These are phyloP conservation scores for Botryosphaeria agaves DNA, from an alignment of 2,329 filamentous ascomycete species.

Conservation along the genomic window DNA sequence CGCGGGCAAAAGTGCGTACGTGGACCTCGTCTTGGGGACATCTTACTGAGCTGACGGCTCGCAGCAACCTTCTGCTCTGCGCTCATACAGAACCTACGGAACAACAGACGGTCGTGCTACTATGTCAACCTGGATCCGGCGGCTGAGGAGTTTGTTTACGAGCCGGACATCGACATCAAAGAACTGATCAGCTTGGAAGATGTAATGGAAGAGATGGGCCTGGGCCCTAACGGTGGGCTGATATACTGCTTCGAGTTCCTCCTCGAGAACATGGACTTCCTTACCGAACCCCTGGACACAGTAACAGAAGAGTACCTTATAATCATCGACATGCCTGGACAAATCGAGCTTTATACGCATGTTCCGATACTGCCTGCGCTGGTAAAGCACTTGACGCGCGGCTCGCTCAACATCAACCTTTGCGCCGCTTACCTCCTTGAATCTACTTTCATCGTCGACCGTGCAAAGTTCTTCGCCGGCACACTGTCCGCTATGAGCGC, in stretches of 20 bases:
- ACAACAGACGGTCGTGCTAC: slow-evolving; percentile 83
- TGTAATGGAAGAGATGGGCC: slow-evolving; percentile 86
- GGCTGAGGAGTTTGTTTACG: slow-evolving; percentile 79
- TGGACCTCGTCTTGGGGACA: slow-evolving; percentile 1
- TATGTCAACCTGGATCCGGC: slow-evolving; percentile 98
- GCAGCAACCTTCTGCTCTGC: slow-evolving; percentile 73
- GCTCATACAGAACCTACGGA: slow-evolving; percentile 81
- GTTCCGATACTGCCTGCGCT: slow-evolving; percentile 80
- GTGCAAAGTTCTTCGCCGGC: slow-evolving; percentile 93
- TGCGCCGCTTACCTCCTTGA: slow-evolving; percentile 92
- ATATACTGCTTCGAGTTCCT: slow-evolving; percentile 97
- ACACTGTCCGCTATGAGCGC: slow-evolving; percentile 94
- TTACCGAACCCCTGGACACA: slow-evolving; percentile 68
- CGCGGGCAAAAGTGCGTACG: slow-evolving; percentile 56
- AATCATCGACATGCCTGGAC: slow-evolving; percentile 95
- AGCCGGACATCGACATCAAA: slow-evolving; percentile 88
- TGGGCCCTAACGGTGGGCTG: slow-evolving; percentile 81
- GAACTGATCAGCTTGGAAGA: slow-evolving; percentile 86
- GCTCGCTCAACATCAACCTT: slow-evolving; percentile 73
- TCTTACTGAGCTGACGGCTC: background rate
- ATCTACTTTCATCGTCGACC: slow-evolving; percentile 86
- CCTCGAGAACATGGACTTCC: slow-evolving; percentile 83
- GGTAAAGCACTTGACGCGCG: slow-evolving; percentile 64
- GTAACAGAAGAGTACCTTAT: slow-evolving; percentile 92
- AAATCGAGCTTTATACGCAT: slow-evolving; percentile 97